Evolutionary conservation across 768 basidiomycete species (phyloP), one percentile per base, ranked within the genome.

Genomic region (Russula sp.): DNA sequence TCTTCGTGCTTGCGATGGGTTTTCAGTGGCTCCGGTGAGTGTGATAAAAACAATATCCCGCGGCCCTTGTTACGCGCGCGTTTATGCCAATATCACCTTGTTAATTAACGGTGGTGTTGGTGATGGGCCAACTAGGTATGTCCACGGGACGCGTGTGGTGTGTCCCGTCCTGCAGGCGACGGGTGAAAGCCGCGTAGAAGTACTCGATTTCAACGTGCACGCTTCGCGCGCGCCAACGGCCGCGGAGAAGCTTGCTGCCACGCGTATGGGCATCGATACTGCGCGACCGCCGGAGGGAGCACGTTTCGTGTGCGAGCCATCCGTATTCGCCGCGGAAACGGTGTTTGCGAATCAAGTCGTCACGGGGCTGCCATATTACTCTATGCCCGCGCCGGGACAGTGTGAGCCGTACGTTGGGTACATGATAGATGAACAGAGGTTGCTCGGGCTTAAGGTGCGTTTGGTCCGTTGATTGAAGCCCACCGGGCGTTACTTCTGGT

Each of bases 101-200:
- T 36, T 36, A 42, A 18, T 42, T 46, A 22, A n/a, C n/a, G 22
- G 4, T 24, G 48, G 48, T 48, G 46, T n/a, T n/a, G n/a, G 46
- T 24, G 22, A 42, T 7, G 52, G 61, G 3, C n/a, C 20, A 7
- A n/a, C 32, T n/a, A 64, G 66, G 5, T 67, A 79, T n/a, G 76
- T 79, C 1, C 78, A 81, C n/a, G 80, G 79, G 5, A 68, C 73
- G 38, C 75, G 79, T 13, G 72, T 79, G 26, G 75, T 76, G 9
- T 67, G 77, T 34, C 70, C 71, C 1, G 57, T 38, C 14, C 38
- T 69, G 22, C 51, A 64, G 11, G 51, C 68, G 5, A 61, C 53
- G 40, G 69, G 57, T 1, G 22, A 55, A 55, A 54, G 63, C 48
- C 22, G 51, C 1, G 59, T 73, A 0, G 67, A 65, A 40, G 71